These are phyloP conservation scores for Teratosphaeriaceae sp. DNA, from an alignment of 2,329 filamentous ascomycete species.

Conservation along the genomic window DNA sequence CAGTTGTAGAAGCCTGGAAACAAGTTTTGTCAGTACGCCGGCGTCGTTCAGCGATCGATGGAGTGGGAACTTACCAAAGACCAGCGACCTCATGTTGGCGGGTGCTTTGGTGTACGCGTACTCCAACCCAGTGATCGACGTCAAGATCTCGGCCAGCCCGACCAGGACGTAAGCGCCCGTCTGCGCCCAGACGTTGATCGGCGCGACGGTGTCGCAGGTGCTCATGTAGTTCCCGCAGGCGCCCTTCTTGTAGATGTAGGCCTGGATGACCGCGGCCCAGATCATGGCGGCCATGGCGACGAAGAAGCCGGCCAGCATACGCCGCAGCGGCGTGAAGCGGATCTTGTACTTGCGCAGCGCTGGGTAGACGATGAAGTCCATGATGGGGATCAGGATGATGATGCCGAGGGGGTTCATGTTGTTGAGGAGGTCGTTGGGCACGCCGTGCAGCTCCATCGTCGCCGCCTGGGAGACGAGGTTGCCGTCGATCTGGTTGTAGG, in stretches of 20 bases:
- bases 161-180: conserved; percentile 34
- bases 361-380: conserved; percentile 37
- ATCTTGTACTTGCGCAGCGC: conserved; percentile 33
- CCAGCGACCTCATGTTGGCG: conserved; percentile 5
- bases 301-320: conserved; percentile 47
- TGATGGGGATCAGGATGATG: conserved; percentile 37
- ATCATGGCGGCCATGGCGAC: conserved; percentile 47
- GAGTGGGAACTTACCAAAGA: neutral
- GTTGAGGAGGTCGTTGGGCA: conserved; percentile 40
- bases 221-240: conserved; percentile 10
- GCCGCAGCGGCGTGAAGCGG: conserved; percentile 41
- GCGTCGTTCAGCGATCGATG: conserved; percentile 33
- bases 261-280: conserved; percentile 50
- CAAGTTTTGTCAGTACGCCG: conserved; percentile 32
- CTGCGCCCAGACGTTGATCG: conserved; percentile 39
- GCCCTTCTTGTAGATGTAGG: conserved; percentile 46
- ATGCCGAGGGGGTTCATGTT: conserved; percentile 35
- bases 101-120: conserved; percentile 41
- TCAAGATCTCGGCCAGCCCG: conserved; percentile 39
- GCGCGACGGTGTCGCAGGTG: conserved; percentile 30
- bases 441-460: conserved; percentile 23
- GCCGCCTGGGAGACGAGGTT: conserved; percentile 21
- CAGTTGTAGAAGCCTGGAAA: conserved; percentile 46
- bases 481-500: conserved; percentile 28
- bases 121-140: conserved; percentile 39